Conservation (phyloP, 345 rosid species). For the Ceriops tagal region DNA sequence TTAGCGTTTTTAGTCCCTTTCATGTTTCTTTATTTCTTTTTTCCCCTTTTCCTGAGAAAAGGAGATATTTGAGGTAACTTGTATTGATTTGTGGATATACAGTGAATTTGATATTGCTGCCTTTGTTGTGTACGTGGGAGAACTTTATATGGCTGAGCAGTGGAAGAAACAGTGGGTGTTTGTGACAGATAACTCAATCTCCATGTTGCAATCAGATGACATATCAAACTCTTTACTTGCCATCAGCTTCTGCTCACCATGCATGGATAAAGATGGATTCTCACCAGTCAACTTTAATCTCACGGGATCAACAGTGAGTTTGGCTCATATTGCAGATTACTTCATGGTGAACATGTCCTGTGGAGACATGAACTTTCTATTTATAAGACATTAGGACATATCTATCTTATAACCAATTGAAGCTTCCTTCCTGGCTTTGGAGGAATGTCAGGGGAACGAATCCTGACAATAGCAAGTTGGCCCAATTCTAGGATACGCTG, state of each 20-base stretch:
- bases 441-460: too few species aligned
- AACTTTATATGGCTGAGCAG: slow-evolving; percentile 44
- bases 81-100: slow-evolving; percentile 8
- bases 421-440: too few species aligned
- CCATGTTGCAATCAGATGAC: slow-evolving; percentile 36
- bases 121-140: slow-evolving; percentile 69
- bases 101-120: slow-evolving; percentile 91
- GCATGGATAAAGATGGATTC: slow-evolving; percentile 39
- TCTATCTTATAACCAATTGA: too few species aligned
- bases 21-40: not conserved
- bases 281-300: slow-evolving; percentile 61
- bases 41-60: not conserved
- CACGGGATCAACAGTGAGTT: slow-evolving; percentile 75
- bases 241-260: slow-evolving; percentile 69
- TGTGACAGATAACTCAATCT: slow-evolving; percentile 68
- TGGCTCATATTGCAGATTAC: not conserved
- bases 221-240: slow-evolving; percentile 64
- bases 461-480: too few species aligned
- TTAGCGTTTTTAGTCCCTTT: not conserved
- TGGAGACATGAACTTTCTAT: not conserved
- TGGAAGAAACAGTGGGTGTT: slow-evolving; percentile 89
- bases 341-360: not conserved
- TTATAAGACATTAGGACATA: too few species aligned
- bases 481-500: too few species aligned
- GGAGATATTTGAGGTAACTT: not conserved